Evolutionary conservation across 805 yeast species (phyloP).

Genomic region (Kazachstania psychrophila): DNA sequence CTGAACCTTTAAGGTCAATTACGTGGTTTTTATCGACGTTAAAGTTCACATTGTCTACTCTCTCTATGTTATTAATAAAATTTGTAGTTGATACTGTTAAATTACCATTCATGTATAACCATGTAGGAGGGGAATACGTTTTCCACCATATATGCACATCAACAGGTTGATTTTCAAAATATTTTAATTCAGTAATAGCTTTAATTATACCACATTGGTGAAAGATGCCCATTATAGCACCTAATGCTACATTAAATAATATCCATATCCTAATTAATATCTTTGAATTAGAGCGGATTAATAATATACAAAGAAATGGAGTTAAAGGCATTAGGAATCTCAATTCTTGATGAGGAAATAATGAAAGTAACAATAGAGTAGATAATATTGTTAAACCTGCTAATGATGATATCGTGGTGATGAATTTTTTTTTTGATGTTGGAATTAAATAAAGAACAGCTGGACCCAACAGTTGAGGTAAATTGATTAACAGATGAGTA

Average conservation of each 20-base stretch:
- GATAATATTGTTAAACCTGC: constrained; percentile 55
- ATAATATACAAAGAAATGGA: constrained; percentile 59
- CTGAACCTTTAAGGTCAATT: constrained; percentile 42
- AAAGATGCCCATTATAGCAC: constrained; percentile 61
- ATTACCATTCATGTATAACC: constrained; percentile 44
- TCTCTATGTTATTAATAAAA: constrained; percentile 16
- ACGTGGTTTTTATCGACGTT: constrained; percentile 19
- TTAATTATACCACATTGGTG: constrained; percentile 91
- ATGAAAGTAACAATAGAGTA: constrained; percentile 52
- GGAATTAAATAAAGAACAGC: constrained; percentile 35
- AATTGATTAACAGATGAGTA: constrained; percentile 63
- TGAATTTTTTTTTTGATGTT: constrained; percentile 4
- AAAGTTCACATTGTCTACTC: constrained; percentile 12
- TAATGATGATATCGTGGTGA: constrained; percentile 24
- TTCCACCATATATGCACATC: constrained; percentile 76
- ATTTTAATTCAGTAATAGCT: constrained; percentile 13
- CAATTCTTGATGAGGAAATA: constrained; percentile 88
- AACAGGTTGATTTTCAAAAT: constrained; percentile 9
- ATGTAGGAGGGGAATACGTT: constrained; percentile 87
- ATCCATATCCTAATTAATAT: constrained; percentile 39
- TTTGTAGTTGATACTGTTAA: constrained; percentile 19
- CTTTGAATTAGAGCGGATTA: constrained; percentile 29
- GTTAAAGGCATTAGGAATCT: constrained; percentile 72
- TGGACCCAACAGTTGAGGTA: constrained; percentile 83
- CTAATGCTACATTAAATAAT: constrained; percentile 50